phyloP scores from a whole-genome alignment of 345 rosid genomes.

The Syzygium grande region DNA sequence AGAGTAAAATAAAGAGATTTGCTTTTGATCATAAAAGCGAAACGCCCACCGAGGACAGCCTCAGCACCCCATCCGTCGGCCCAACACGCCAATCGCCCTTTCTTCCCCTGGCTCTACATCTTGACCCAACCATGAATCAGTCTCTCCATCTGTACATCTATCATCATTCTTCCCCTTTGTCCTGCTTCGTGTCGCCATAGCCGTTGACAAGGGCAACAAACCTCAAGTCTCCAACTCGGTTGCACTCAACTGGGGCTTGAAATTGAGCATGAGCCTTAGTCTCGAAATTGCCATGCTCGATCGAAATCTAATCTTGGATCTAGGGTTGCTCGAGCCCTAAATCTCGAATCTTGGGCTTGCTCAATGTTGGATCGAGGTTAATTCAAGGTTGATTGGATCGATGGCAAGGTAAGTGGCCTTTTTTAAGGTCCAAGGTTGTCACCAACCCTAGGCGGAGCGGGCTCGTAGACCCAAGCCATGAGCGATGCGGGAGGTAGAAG shows the following conservation, averaged over 20 bases:
- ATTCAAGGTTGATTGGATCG: background rate
- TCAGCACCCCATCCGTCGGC: background rate
- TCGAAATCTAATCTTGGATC: no score
- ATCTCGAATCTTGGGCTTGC: background rate
- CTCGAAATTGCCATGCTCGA: no score
- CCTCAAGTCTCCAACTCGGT: no score
- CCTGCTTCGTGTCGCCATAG: no score
- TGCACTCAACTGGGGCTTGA: no score
- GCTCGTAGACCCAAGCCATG: background rate
- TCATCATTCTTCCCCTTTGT: no score
- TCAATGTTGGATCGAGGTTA: background rate
- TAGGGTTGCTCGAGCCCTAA: no score
- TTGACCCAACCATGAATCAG: background rate
- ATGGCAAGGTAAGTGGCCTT: background rate
- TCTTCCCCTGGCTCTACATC: background rate
- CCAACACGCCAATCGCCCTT: background rate
- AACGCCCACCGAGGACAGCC: background rate
- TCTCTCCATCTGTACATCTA: background rate
- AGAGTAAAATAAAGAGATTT: background rate
- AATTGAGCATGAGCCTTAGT: no score
- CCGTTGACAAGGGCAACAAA: no score
- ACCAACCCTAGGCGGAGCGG: background rate
- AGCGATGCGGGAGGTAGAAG: background rate
- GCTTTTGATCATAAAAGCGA: background rate
- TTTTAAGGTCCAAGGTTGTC: background rate